These are phyloP conservation scores for Xylaria longipes DNA, from an alignment of 495 filamentous ascomycete genomes.

Conservation along the genomic window DNA sequence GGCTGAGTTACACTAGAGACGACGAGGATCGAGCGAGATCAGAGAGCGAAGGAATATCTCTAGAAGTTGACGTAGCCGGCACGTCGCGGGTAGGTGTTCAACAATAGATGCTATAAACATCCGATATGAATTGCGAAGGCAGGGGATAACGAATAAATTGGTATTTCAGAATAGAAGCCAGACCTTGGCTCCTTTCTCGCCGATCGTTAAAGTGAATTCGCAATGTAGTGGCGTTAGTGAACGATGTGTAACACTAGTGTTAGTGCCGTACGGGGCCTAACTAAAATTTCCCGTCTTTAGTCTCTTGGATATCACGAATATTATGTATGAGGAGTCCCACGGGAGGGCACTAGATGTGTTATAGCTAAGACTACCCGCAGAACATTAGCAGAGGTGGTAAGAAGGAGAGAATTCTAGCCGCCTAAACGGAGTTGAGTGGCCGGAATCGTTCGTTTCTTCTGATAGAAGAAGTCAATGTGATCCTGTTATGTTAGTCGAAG, in stretches of 20 bases:
- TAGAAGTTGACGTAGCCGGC: conserved; percentile 4
- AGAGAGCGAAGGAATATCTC: not conserved
- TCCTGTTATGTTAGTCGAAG: not conserved
- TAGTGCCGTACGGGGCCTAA: not conserved
- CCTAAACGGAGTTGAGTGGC: not conserved
- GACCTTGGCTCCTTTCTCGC: not conserved
- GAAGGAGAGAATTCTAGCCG: not conserved
- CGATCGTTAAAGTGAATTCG: not conserved
- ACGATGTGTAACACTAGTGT: conserved; percentile 3
- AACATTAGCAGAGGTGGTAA: not conserved
- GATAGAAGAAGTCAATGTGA: not conserved
- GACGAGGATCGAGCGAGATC: not conserved
- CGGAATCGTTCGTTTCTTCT: not conserved
- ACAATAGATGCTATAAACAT: not conserved
- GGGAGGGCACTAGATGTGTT: not conserved
- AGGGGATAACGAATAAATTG: not conserved
- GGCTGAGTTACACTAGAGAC: not conserved
- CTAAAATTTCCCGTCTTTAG: not conserved
- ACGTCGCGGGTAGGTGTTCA: not conserved
- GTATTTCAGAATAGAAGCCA: not conserved
- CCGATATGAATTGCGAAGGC: not conserved
- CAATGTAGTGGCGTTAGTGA: not conserved
- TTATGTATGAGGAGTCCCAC: not conserved
- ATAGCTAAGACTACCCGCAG: not conserved
- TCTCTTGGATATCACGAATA: not conserved